Evolutionary conservation across 768 basidiomycete genomes (phyloP).

Genomic region (Boletus sp.): DNA sequence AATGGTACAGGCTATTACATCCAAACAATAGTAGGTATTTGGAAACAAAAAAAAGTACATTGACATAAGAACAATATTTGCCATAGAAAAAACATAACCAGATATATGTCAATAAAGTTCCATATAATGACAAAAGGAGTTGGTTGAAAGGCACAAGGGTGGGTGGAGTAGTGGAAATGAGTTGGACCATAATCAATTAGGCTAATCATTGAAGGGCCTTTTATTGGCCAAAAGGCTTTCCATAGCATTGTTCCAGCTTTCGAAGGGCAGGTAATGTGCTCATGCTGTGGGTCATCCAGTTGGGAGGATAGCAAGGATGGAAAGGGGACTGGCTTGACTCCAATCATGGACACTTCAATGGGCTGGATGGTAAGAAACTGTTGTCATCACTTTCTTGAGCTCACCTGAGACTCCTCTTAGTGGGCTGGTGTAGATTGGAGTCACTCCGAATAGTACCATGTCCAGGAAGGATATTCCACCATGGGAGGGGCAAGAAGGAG

Average conservation of each 20-base stretch:
- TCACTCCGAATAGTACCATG: background rate
- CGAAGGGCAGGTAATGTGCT: background rate
- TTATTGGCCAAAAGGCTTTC: background rate
- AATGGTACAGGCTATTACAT: background rate
- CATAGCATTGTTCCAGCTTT: background rate
- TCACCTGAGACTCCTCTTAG: background rate
- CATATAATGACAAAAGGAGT: background rate
- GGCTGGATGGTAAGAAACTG: background rate
- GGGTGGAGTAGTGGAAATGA: background rate
- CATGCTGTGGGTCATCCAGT: background rate
- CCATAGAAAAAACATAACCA: background rate
- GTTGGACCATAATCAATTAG: too few species aligned
- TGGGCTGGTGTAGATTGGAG: background rate
- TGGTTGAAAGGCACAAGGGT: background rate
- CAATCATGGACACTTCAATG: background rate
- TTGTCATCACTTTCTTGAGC: background rate
- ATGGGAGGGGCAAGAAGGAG: background rate
- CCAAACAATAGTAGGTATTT: background rate
- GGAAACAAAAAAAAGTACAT: background rate
- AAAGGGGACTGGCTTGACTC: background rate
- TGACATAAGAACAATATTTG: background rate
- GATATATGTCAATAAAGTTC: too few species aligned
- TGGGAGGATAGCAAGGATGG: background rate
- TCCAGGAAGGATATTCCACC: background rate
- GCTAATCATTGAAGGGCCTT: too few species aligned